These are phyloP conservation scores for Brassica juncea DNA, from an alignment of 345 rosid species.

Conservation along the genomic window DNA sequence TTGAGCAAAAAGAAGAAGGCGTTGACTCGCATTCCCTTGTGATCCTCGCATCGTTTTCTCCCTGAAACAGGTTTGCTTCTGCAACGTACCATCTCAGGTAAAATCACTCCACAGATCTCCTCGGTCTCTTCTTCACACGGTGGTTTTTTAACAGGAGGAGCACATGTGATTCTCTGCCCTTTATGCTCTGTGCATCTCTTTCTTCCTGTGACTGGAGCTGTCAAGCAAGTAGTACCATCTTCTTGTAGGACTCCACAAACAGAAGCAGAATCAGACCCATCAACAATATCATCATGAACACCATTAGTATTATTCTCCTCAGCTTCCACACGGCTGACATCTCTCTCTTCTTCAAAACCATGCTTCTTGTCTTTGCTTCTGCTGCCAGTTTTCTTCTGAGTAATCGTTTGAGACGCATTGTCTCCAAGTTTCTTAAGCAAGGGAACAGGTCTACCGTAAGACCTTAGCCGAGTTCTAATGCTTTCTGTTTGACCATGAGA, in stretches of 20 bases:
- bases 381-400: conserved; percentile 49
- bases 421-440: conserved; percentile 50
- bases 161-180: conserved; percentile 39
- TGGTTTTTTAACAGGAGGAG: background rate
- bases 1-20: conserved; percentile 34
- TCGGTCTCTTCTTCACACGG: conserved; percentile 16
- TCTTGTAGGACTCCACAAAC: conserved; percentile 54
- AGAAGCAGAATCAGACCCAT: conserved; percentile 30
- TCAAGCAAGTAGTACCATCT: conserved; percentile 55
- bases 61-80: conserved; percentile 46
- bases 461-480: conserved; percentile 64
- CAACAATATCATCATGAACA: conserved; percentile 21
- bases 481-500: conserved; percentile 73
- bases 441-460: conserved; percentile 64
- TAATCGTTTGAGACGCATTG: conserved; percentile 38
- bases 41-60: conserved; percentile 63
- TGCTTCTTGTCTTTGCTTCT: conserved; percentile 45
- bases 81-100: conserved; percentile 55
- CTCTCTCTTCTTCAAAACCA: conserved; percentile 27
- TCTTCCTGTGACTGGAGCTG: conserved; percentile 42
- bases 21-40: conserved; percentile 60
- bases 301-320: conserved; percentile 35
- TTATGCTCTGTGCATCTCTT: conserved; percentile 42
- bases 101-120: conserved; percentile 53
- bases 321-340: conserved; percentile 26